These are phyloP conservation scores for Penicillium steckii DNA, from an alignment of 495 filamentous ascomycete genomes.

Conservation along the genomic window DNA sequence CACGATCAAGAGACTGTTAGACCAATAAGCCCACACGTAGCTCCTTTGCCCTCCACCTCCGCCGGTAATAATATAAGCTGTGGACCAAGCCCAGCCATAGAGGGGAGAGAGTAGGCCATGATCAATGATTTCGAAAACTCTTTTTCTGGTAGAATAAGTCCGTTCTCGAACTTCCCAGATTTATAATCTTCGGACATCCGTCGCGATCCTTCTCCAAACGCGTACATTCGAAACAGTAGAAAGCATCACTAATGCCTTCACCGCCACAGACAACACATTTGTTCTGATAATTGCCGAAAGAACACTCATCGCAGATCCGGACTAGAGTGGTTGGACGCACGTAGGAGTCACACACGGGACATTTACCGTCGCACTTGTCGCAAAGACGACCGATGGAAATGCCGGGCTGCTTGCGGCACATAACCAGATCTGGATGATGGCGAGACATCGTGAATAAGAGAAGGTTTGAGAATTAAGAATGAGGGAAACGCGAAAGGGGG, in stretches of 20 bases:
- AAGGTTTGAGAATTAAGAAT: not conserved
- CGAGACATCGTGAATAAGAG: conserved; percentile 27
- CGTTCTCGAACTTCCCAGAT: conserved; percentile 89
- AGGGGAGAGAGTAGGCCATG: conserved; percentile 2
- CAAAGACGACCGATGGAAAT: conserved; percentile 98
- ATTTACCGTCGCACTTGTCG: conserved; percentile 99
- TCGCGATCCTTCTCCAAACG: conserved; percentile 96
- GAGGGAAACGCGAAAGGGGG: not conserved
- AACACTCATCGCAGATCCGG: conserved; percentile 98
- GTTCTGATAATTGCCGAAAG: conserved; percentile 99
- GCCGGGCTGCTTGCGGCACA: conserved; percentile 99
- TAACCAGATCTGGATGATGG: conserved; percentile 78
- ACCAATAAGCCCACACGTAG: conserved; percentile 1
- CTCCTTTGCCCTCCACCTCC: too few relatives aligned
- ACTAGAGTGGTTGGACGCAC: conserved; percentile 96
- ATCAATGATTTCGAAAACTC: conserved; percentile 69
- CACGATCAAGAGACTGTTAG: conserved; percentile 2
- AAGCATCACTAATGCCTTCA: conserved; percentile 98
- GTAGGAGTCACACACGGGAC: conserved; percentile 97
- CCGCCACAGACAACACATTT: conserved; percentile 99
- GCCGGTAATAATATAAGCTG: too few relatives aligned
- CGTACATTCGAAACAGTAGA: conserved; percentile 99
- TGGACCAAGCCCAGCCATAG: conserved; percentile 15
- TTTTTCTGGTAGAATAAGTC: conserved; percentile 90
- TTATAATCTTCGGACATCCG: conserved; percentile 99